Evolutionary conservation across 441 rosid species (phyloP).

Genomic region (Populus hybrid): DNA sequence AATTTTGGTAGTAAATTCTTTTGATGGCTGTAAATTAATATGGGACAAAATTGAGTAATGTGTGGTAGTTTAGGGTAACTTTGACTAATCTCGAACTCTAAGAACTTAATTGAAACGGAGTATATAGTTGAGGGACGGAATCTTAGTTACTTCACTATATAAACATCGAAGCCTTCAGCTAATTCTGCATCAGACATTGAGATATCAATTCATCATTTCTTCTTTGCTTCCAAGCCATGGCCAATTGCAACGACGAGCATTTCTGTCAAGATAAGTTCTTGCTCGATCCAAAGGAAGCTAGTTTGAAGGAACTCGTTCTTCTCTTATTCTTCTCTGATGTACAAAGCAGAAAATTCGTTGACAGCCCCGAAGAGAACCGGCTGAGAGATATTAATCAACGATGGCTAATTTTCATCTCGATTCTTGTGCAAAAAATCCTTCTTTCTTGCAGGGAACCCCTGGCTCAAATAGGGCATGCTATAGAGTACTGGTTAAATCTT

Average conservation of each 20-base stretch:
- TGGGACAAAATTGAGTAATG: background rate
- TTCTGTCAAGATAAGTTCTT: slow-evolving; percentile 8
- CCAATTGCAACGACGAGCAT: background rate
- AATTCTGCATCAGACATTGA: background rate
- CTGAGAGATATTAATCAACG: slow-evolving; percentile 34
- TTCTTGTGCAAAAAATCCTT: slow-evolving; percentile 47
- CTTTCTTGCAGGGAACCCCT: slow-evolving; percentile 32
- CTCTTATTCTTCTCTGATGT: slow-evolving; percentile 45
- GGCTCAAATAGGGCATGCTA: slow-evolving; percentile 28
- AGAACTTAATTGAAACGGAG: background rate
- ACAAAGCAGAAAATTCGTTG: slow-evolving; percentile 32
- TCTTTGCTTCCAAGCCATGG: slow-evolving; percentile 29
- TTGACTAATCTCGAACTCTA: background rate
- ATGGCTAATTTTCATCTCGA: slow-evolving; percentile 67
- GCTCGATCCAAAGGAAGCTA: slow-evolving; percentile 54
- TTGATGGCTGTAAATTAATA: background rate
- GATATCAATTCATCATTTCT: background rate
- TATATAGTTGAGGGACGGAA: background rate
- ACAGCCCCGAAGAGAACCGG: slow-evolving; percentile 26
- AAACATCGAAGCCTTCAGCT: background rate
- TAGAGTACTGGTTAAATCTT: slow-evolving; percentile 52
- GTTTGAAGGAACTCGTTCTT: slow-evolving; percentile 31
- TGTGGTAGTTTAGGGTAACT: background rate
- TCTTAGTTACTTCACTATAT: background rate
- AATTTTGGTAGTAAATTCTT: background rate